A percentile compares a stretch with the other conserved stretches of the same genome.
Evolutionary conservation across 768 basidiomycete species (phyloP).

Genomic region (Suillus subaureus): DNA sequence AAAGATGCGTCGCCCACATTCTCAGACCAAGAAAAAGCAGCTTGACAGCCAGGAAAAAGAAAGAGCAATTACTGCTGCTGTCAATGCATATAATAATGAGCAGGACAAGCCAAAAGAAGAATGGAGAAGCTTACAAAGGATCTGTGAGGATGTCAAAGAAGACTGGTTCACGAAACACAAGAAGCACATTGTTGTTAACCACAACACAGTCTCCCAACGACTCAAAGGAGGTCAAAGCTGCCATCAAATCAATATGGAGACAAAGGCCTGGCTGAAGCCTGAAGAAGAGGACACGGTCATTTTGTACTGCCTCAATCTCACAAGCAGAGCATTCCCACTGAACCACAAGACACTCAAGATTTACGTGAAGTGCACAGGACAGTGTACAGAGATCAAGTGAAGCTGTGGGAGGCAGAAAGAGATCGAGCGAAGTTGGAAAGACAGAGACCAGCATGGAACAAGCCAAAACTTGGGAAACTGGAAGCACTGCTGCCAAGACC

Average conservation of each 20-base stretch:
- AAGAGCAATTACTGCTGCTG: too few relatives aligned
- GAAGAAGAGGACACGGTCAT: slow-evolving; percentile 35
- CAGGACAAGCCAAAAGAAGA: slow-evolving; percentile 7
- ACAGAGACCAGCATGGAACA: too few relatives aligned
- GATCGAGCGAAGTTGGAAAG: too few relatives aligned
- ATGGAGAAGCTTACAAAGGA: slow-evolving; percentile 5
- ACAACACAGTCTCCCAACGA: slow-evolving; percentile 18
- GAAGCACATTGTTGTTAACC: slow-evolving; percentile 15
- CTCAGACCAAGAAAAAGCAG: too few relatives aligned
- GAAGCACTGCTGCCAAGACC: too few relatives aligned
- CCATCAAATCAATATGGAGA: slow-evolving; percentile 24
- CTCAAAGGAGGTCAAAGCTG: slow-evolving; percentile 21
- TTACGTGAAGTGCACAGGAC: too few relatives aligned
- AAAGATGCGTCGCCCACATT: too few relatives aligned
- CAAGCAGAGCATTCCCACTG: slow-evolving; percentile 38
- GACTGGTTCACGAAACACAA: slow-evolving; percentile 13
- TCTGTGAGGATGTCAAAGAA: slow-evolving; percentile 18
- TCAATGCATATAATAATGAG: slow-evolving; percentile 2
- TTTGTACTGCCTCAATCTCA: slow-evolving; percentile 27
- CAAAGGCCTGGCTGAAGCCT: slow-evolving; percentile 24
- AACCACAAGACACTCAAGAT: slow-evolving; percentile 35
- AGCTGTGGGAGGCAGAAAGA: too few relatives aligned
- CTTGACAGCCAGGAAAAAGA: too few relatives aligned
- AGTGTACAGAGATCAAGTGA: too few relatives aligned
- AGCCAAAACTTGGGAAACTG: too few relatives aligned